Conservation (phyloP, 331 rosid genomes). For the Quercus tomentella region DNA sequence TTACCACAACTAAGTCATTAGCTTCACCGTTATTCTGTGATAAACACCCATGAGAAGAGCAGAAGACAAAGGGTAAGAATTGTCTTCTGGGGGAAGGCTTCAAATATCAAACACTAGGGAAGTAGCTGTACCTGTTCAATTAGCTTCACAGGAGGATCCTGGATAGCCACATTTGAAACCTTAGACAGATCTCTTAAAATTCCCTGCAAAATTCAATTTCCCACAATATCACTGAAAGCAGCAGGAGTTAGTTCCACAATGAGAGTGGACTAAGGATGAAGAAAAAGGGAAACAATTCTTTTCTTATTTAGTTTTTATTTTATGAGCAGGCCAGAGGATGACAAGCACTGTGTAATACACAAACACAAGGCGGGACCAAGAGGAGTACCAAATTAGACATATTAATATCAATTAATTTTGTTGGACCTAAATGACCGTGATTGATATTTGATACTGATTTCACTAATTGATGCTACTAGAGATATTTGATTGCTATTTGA, state of each 20-base stretch:
- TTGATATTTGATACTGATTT: too few species aligned
- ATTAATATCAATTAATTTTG: too few species aligned
- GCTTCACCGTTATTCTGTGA: conserved; percentile 20
- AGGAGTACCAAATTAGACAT: too few species aligned
- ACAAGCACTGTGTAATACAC: background rate
- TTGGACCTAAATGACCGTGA: too few species aligned
- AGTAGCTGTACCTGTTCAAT: conserved; percentile 34
- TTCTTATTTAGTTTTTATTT: background rate
- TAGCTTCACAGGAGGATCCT: conserved; percentile 33
- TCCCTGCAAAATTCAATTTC: conserved; percentile 36
- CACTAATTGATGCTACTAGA: too few species aligned
- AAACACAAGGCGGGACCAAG: too few species aligned
- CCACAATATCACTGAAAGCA: background rate
- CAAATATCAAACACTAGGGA: background rate
- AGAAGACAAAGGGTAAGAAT: background rate
- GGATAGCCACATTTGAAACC: conserved; percentile 19
- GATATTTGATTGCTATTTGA: too few species aligned
- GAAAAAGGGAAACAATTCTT: background rate
- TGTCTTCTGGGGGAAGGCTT: background rate
- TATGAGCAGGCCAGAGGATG: background rate
- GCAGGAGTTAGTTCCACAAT: background rate
- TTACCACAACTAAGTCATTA: conserved; percentile 10
- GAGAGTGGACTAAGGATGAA: background rate
- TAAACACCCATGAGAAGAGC: background rate
- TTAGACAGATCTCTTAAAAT: conserved; percentile 38